These are phyloP conservation scores for Akanthomyces muscarius DNA, from an alignment of 2,329 filamentous ascomycete genomes.

Conservation along the genomic window DNA sequence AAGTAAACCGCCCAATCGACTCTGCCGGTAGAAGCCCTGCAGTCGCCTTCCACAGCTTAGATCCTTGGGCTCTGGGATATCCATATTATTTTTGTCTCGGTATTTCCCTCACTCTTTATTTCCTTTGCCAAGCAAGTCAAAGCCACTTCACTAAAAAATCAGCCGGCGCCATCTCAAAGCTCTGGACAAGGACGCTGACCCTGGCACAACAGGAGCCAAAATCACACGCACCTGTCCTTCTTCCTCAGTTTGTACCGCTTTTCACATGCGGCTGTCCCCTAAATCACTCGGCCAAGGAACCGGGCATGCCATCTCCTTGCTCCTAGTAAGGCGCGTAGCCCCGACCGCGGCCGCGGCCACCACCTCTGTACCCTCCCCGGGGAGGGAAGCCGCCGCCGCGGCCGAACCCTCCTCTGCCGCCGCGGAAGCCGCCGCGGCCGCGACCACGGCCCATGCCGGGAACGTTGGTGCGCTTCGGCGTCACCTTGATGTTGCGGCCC, in stretches of 20 bases:
- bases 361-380: slow-evolving; percentile 61
- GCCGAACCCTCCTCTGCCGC: slow-evolving; percentile 49
- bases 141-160: background rate
- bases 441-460: slow-evolving; percentile 88
- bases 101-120: background rate
- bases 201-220: background rate
- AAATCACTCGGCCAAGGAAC: slow-evolving; percentile 7
- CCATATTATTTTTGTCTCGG: background rate
- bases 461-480: slow-evolving; percentile 91
- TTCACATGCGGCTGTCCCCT: background rate
- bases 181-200: background rate
- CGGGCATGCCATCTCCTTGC: slow-evolving; percentile 27
- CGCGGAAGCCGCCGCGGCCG: slow-evolving; percentile 52
- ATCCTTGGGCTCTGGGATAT: slow-evolving; percentile 2
- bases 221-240: background rate
- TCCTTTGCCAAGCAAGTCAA: slow-evolving; percentile 7
- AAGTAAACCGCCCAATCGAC: slow-evolving; percentile 5
- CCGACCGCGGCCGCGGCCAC: slow-evolving; percentile 62
- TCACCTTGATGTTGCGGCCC: slow-evolving; percentile 90
- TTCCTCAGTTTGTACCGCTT: background rate
- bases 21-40: background rate
- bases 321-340: slow-evolving; percentile 63
- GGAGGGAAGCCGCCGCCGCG: slow-evolving; percentile 52
- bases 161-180: background rate
- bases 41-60: background rate